phyloP scores from a whole-genome alignment of 805 yeast genomes.

The Tetrapisispora arboricola region DNA sequence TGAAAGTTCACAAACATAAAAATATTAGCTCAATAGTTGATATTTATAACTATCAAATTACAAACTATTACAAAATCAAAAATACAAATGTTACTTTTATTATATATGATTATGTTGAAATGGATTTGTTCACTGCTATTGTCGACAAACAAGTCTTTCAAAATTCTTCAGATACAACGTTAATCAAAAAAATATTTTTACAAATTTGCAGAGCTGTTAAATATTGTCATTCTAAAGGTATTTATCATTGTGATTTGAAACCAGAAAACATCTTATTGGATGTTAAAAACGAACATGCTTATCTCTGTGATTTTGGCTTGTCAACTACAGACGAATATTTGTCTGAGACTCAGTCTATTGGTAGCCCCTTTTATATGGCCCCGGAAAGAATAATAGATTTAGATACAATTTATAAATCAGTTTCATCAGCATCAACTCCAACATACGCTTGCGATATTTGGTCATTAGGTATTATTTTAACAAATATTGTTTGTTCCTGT shows the following conservation, averaged over 20 bases:
- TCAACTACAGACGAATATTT: slow-evolving; percentile 53
- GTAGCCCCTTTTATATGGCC: slow-evolving; percentile 86
- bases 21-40: slow-evolving; percentile 68
- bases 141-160: slow-evolving; percentile 61
- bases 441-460: slow-evolving; percentile 75
- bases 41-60: slow-evolving; percentile 41
- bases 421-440: slow-evolving; percentile 31
- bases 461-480: slow-evolving; percentile 74
- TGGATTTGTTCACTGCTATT: slow-evolving; percentile 79
- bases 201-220: slow-evolving; percentile 78
- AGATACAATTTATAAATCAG: slow-evolving; percentile 7
- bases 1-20: slow-evolving; percentile 67
- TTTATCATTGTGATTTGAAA: slow-evolving; percentile 89
- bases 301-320: slow-evolving; percentile 81
- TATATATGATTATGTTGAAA: slow-evolving; percentile 78
- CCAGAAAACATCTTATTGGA: slow-evolving; percentile 84
- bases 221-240: slow-evolving; percentile 72
- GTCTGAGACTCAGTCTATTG: slow-evolving; percentile 68
- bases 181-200: slow-evolving; percentile 48
- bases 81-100: slow-evolving; percentile 42
- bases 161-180: slow-evolving; percentile 33
- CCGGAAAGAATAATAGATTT: slow-evolving; percentile 49
- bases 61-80: slow-evolving; percentile 2
- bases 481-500: slow-evolving; percentile 71
- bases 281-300: slow-evolving; percentile 41